Evolutionary conservation across 306 rosid species (phyloP).

Genomic region (Pyrus betulifolia): DNA sequence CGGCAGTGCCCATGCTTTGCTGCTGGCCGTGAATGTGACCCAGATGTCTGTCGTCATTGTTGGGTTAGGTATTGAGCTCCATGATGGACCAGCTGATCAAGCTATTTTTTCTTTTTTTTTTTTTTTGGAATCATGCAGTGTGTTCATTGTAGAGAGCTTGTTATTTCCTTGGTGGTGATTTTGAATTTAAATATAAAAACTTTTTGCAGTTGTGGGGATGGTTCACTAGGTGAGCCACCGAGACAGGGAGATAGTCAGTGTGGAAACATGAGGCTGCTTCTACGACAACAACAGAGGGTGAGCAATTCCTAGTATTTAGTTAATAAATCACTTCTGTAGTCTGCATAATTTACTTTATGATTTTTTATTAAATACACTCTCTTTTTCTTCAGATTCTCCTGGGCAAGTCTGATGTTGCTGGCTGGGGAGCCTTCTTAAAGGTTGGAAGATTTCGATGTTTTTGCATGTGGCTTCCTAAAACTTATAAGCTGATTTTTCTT

Average conservation of each 20-base stretch:
- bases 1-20: slow-evolving; percentile 94
- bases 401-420: slow-evolving; percentile 91
- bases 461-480: slow-evolving; percentile 6
- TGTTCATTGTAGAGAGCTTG: not conserved
- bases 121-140: not conserved
- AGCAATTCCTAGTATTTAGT: slow-evolving; percentile 20
- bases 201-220: slow-evolving; percentile 79
- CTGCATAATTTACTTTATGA: slow-evolving; percentile 11
- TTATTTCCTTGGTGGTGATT: not conserved
- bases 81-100: not conserved
- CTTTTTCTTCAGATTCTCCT: slow-evolving; percentile 64
- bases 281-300: slow-evolving; percentile 95
- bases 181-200: slow-evolving; percentile 2
- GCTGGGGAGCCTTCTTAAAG: slow-evolving; percentile 99
- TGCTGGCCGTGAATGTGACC: slow-evolving; percentile 83
- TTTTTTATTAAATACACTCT: slow-evolving; percentile 7
- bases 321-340: not conserved
- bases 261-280: slow-evolving; percentile 96
- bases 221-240: slow-evolving; percentile 79
- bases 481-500: slow-evolving; percentile 12
- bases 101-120: not conserved
- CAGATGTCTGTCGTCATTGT: slow-evolving; percentile 91
- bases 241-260: slow-evolving; percentile 89
- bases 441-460: slow-evolving; percentile 25
- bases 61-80: slow-evolving; percentile 66